These are phyloP conservation scores for Cryptosporidium muris DNA, from an alignment of 169 alveolate genomes.

Conservation along the genomic window DNA sequence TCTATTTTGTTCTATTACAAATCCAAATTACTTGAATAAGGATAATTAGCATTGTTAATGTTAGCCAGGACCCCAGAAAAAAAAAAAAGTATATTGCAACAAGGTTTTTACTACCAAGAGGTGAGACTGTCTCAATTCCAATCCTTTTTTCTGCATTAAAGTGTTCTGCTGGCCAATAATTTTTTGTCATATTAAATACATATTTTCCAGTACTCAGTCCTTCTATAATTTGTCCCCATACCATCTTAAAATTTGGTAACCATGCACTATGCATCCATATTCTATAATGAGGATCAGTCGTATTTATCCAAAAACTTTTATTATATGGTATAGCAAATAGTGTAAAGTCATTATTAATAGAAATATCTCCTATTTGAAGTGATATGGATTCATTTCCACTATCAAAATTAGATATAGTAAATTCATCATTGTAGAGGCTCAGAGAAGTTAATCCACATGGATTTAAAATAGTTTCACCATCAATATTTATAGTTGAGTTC, in stretches of 20 bases:
- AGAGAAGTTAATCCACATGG: slow-evolving; percentile 66
- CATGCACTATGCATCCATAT: slow-evolving; percentile 71
- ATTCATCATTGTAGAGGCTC: slow-evolving; percentile 54
- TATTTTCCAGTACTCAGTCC: slow-evolving; percentile 11
- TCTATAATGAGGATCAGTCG: slow-evolving; percentile 65
- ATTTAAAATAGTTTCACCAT: background rate
- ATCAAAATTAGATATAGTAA: slow-evolving; percentile 14
- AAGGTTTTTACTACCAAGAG: slow-evolving; percentile 53
- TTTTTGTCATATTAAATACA: slow-evolving; percentile 32
- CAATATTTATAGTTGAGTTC: background rate
- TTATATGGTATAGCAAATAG: slow-evolving; percentile 66
- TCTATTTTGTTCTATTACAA: background rate
- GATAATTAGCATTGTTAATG: background rate
- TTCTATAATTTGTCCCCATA: slow-evolving; percentile 57
- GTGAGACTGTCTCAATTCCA: slow-evolving; percentile 60
- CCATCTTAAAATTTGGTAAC: slow-evolving; percentile 69
- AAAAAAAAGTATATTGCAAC: slow-evolving; percentile 44
- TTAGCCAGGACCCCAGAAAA: slow-evolving; percentile 37
- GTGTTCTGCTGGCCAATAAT: slow-evolving; percentile 68
- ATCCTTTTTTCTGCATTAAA: slow-evolving; percentile 43
- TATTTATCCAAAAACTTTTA: slow-evolving; percentile 57
- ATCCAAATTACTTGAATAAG: background rate
- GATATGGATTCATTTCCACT: slow-evolving; percentile 9
- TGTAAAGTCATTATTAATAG: slow-evolving; percentile 42
- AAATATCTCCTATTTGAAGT: slow-evolving; percentile 11